phyloP scores from a whole-genome alignment of 768 basidiomycete species.

The Daedaleopsis sinensis region DNA sequence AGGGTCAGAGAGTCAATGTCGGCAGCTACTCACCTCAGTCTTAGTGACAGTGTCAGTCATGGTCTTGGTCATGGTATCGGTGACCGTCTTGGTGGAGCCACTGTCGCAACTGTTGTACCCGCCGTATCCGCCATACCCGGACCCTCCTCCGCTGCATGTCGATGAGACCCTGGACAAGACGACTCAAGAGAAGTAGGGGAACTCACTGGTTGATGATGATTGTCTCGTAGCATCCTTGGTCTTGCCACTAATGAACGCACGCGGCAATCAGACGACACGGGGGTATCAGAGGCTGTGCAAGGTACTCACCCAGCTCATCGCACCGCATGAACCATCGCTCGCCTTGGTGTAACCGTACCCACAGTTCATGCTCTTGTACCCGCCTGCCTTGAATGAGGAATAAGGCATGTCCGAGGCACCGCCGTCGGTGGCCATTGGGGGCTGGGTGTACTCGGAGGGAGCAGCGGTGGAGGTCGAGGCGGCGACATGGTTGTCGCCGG shows the following conservation, averaged over 20 bases:
- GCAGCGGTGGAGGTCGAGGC: constrained; percentile 26
- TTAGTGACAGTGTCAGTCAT: constrained; percentile 11
- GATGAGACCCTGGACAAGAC: constrained; percentile 7
- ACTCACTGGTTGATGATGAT: constrained; percentile 55
- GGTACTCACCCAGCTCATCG: constrained; percentile 59
- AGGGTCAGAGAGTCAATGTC: too few species aligned
- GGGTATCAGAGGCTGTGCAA: background rate
- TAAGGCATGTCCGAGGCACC: constrained; percentile 61
- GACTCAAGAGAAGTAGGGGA: constrained; percentile 14
- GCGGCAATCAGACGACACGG: background rate
- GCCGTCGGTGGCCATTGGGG: constrained; percentile 30
- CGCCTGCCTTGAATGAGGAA: constrained; percentile 59
- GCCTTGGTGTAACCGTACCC: constrained; percentile 70
- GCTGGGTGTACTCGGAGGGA: constrained; percentile 25
- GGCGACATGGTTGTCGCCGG: constrained; percentile 35
- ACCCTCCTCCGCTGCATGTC: constrained; percentile 11
- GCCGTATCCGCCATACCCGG: constrained; percentile 21
- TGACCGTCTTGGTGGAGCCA: constrained; percentile 31
- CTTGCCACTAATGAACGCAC: constrained; percentile 28
- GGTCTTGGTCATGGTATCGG: constrained; percentile 9
- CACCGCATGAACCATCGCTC: constrained; percentile 55
- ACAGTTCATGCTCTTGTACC: constrained; percentile 67
- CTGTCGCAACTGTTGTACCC: constrained; percentile 10
- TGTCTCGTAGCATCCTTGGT: constrained; percentile 61
- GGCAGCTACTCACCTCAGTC: constrained; percentile 20